Percentiles rank a stretch among this genome's conserved stretches.
Conservation (phyloP, 164 flowering plant genomes). For the Vitis cinerea region DNA sequence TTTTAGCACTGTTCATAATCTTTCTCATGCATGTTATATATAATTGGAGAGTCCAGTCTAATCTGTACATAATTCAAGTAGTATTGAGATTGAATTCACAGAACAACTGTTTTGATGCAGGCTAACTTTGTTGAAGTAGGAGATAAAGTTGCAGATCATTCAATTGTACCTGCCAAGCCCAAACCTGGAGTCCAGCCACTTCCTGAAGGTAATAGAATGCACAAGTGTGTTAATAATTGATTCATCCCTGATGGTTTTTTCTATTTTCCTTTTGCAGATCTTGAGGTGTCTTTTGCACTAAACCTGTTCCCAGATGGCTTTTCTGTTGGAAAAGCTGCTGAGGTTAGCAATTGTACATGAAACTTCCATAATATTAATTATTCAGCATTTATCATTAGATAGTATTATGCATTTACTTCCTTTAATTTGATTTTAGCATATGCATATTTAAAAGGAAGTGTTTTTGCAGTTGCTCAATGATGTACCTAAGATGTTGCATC, state of each 20-base stretch:
- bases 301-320: conserved; percentile 20
- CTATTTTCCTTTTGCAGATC: conserved; percentile 10
- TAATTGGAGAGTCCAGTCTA: neutral
- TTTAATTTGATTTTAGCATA: neutral
- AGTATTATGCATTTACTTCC: neutral
- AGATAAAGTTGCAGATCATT: conserved; percentile 4
- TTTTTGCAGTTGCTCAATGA: conserved; percentile 9
- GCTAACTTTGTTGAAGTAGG: conserved; percentile 3
- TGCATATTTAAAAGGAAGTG: neutral
- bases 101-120: conserved; percentile 12
- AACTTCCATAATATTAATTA: neutral
- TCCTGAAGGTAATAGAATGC: conserved; percentile 18
- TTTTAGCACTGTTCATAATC: too few relatives aligned
- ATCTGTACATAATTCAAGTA: neutral
- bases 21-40: too few relatives aligned
- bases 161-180: conserved; percentile 5
- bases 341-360: conserved; percentile 14
- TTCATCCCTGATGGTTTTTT: neutral
- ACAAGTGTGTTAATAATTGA: neutral
- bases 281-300: conserved; percentile 21
- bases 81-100: neutral
- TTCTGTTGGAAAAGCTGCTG: conserved; percentile 18
- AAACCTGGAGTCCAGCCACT: too few relatives aligned
- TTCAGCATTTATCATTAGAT: neutral
- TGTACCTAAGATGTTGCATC: conserved; percentile 22